phyloP scores from a whole-genome alignment of 371 early-diverging fungal genomes.

The Syncephalis plumigaleata region DNA sequence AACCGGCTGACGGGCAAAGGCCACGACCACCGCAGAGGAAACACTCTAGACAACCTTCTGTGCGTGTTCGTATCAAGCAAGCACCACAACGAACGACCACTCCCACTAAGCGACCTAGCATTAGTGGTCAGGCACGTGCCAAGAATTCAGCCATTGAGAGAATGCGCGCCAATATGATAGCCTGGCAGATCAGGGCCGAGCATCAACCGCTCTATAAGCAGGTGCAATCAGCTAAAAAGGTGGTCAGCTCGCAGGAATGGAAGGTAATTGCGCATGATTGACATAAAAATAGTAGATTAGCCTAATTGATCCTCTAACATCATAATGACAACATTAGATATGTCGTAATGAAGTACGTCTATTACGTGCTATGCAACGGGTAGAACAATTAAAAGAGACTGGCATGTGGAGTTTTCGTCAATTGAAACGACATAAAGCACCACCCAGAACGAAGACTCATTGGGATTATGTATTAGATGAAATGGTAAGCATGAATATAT shows the following conservation, averaged over 20 bases:
- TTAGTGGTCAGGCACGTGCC: slow-evolving; percentile 9
- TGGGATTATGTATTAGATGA: slow-evolving; percentile 82
- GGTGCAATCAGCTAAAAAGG: slow-evolving; percentile 52
- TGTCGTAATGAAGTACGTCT: slow-evolving; percentile 72
- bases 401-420: slow-evolving; percentile 73
- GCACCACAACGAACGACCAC: slow-evolving; percentile 11
- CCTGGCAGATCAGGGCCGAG: slow-evolving; percentile 56
- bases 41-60: slow-evolving; percentile 2
- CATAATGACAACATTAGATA: too few relatives aligned
- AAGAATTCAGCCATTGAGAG: slow-evolving; percentile 12
- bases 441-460: slow-evolving; percentile 59
- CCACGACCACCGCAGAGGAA: slow-evolving; percentile 1
- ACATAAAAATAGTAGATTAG: background rate
- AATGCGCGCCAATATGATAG: slow-evolving; percentile 34
- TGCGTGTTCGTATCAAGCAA: slow-evolving; percentile 7
- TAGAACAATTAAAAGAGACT: slow-evolving; percentile 60
- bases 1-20: background rate
- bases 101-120: slow-evolving; percentile 14
- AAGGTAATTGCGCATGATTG: slow-evolving; percentile 22
- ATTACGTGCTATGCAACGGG: slow-evolving; percentile 46
- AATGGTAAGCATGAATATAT: slow-evolving; percentile 29
- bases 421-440: slow-evolving; percentile 44
- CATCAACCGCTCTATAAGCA: slow-evolving; percentile 47
- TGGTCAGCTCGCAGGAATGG: slow-evolving; percentile 67
- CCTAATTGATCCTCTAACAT: slow-evolving; percentile 1